A percentile compares a stretch with the other conserved stretches of the same genome.
These are phyloP conservation scores for Cryptosporidium xiaoi DNA, from an alignment of 169 alveolate species.

Conservation along the genomic window DNA sequence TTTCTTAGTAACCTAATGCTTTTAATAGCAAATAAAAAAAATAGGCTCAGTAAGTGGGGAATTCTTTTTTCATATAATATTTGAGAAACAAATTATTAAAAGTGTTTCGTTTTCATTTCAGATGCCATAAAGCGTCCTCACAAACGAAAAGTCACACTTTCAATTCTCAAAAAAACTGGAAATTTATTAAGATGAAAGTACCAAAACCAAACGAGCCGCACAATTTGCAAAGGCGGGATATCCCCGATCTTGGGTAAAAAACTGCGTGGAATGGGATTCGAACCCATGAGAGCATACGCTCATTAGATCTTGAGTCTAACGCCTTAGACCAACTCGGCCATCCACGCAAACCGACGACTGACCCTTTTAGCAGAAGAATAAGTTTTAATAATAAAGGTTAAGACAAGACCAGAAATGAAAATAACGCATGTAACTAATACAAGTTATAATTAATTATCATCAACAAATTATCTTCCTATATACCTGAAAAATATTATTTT, in stretches of 20 bases:
- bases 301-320: conserved; percentile 86
- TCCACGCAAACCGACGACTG: conserved; percentile 70
- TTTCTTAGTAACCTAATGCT: neutral
- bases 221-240: too few relatives aligned
- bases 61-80: too few relatives aligned
- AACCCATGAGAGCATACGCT: conserved; percentile 85
- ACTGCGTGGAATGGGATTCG: conserved; percentile 85
- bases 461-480: neutral
- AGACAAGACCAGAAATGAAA: too few relatives aligned
- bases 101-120: too few relatives aligned
- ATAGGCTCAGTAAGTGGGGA: neutral
- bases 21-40: neutral
- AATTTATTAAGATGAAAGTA: neutral
- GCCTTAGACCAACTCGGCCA: conserved; percentile 87
- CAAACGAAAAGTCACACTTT: too few relatives aligned
- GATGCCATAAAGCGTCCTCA: too few relatives aligned
- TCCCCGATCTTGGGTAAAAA: neutral
- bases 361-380: neutral
- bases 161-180: neutral
- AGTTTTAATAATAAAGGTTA: neutral
- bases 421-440: too few relatives aligned
- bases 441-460: too few relatives aligned
- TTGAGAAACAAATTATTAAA: too few relatives aligned
- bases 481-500: neutral
- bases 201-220: neutral